Conservation (phyloP, 768 basidiomycete genomes). For the Leucocoprinus birnbaumii region DNA sequence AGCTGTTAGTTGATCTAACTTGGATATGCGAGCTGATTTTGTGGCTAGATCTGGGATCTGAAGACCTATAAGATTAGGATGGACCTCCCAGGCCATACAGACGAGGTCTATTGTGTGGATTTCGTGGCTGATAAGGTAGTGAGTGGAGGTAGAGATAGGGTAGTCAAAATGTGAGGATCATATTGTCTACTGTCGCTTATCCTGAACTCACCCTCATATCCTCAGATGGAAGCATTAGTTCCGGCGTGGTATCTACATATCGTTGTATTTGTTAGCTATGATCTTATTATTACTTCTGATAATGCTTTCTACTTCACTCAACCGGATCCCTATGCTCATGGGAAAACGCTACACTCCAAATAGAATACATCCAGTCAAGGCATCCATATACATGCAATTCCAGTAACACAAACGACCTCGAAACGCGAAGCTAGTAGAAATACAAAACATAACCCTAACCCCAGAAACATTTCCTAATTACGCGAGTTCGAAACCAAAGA, state of each 20-base stretch:
- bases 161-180: slow-evolving; percentile 82
- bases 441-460: too few relatives aligned
- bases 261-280: neutral
- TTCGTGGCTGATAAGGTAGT: slow-evolving; percentile 99
- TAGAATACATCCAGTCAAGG: too few relatives aligned
- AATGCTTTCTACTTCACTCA: neutral
- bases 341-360: too few relatives aligned
- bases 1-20: slow-evolving; percentile 19
- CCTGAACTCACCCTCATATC: neutral
- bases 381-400: too few relatives aligned
- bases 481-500: slow-evolving; percentile 3
- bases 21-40: neutral
- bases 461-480: neutral
- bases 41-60: slow-evolving; percentile 85
- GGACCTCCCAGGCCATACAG: slow-evolving; percentile 94
- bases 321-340: too few relatives aligned
- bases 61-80: slow-evolving; percentile 94
- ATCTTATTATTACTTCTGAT: neutral
- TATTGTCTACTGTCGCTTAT: neutral
- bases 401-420: too few relatives aligned
- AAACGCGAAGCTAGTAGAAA: too few relatives aligned
- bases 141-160: slow-evolving; percentile 91
- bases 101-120: slow-evolving; percentile 98
- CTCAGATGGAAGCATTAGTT: slow-evolving; percentile 18
- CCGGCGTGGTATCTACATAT: neutral